Evolutionary conservation across 2,329 filamentous ascomycete genomes (phyloP).

Genomic region (Alternaria panax): DNA sequence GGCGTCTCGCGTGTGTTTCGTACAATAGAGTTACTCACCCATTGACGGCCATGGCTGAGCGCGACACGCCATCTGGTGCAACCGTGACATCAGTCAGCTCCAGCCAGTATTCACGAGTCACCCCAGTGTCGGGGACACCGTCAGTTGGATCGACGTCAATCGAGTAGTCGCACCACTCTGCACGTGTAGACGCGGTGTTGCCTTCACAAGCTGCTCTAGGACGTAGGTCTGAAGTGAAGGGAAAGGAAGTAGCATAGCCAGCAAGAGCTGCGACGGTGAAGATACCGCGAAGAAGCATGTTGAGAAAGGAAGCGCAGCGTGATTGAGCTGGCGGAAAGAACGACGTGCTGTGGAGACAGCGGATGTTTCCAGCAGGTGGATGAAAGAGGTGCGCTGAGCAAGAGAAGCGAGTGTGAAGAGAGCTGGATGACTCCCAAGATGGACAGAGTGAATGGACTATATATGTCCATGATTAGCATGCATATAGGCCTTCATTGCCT

Average conservation of each 20-base stretch:
- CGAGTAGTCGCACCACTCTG: constrained; percentile 57
- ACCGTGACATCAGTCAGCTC: constrained; percentile 53
- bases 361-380: background rate
- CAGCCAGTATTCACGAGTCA: constrained; percentile 60
- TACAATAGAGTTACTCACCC: too few relatives aligned
- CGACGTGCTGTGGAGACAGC: background rate
- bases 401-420: background rate
- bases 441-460: background rate
- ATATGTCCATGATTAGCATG: background rate
- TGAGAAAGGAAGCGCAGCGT: background rate
- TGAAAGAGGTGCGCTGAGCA: background rate
- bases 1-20: too few relatives aligned
- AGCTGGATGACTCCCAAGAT: background rate
- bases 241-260: background rate
- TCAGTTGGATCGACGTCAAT: constrained; percentile 31
- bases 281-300: background rate
- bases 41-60: constrained; percentile 50
- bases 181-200: constrained; percentile 40
- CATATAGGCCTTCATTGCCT: accelerated
- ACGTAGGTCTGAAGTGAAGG: background rate
- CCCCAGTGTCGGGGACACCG: constrained; percentile 60
- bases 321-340: background rate
- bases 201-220: constrained; percentile 37
- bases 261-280: background rate
- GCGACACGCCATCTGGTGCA: constrained; percentile 63